These are phyloP conservation scores for Wickerhamia fluorescens DNA, from an alignment of 805 yeast species.

Conservation along the genomic window DNA sequence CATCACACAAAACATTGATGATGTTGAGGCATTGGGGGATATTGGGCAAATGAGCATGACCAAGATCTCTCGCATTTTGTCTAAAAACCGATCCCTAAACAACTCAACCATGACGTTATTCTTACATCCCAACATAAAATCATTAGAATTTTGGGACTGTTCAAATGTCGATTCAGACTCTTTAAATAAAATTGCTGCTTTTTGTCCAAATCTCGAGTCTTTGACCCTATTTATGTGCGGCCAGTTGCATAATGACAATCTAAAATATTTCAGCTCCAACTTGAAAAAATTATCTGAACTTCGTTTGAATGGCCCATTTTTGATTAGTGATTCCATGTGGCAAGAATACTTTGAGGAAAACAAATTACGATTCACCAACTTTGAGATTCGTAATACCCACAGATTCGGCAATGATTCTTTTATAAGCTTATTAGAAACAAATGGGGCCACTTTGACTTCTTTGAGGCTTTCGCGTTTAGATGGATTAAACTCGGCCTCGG, in stretches of 20 bases:
- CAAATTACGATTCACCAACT: conserved; percentile 46
- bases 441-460: conserved; percentile 45
- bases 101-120: conserved; percentile 69
- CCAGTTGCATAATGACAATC: conserved; percentile 70
- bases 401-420: conserved; percentile 67
- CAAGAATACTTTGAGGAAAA: conserved; percentile 55
- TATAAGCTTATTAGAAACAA: conserved; percentile 51
- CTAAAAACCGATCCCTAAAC: conserved; percentile 75
- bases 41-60: conserved; percentile 68
- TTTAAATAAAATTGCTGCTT: conserved; percentile 62
- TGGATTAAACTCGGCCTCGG: conserved; percentile 52
- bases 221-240: conserved; percentile 89
- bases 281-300: conserved; percentile 48
- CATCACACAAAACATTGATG: conserved; percentile 60
- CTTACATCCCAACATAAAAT: conserved; percentile 48
- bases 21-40: conserved; percentile 79
- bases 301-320: conserved; percentile 82
- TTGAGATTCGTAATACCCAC: conserved; percentile 76
- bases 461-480: conserved; percentile 65
- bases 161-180: conserved; percentile 66
- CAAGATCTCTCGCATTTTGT: conserved; percentile 68
- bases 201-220: conserved; percentile 63
- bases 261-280: conserved; percentile 56
- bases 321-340: conserved; percentile 77
- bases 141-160: conserved; percentile 86